Evolutionary conservation across 768 basidiomycete species (phyloP).

Genomic region (Pluteus cervinus): DNA sequence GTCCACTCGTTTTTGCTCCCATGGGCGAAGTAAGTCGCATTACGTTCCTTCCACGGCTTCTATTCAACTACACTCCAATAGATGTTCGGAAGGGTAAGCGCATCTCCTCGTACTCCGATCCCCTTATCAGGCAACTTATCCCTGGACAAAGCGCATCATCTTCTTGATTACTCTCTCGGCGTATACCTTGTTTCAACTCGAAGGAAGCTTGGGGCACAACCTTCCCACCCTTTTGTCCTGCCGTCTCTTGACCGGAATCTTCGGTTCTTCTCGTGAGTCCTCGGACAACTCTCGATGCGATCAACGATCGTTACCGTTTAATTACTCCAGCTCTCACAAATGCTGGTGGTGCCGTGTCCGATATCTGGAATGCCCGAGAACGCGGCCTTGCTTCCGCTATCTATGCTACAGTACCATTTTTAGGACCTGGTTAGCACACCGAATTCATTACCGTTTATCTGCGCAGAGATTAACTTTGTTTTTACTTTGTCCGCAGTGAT

Average conservation of each 20-base stretch:
- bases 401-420: slow-evolving; percentile 53
- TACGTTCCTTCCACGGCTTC: slow-evolving; percentile 7
- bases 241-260: slow-evolving; percentile 51
- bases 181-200: slow-evolving; percentile 49
- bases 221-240: slow-evolving; percentile 42
- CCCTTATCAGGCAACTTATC: background rate
- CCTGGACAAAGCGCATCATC: slow-evolving; percentile 34
- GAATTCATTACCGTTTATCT: background rate
- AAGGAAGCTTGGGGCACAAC: slow-evolving; percentile 45
- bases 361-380: slow-evolving; percentile 55
- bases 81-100: slow-evolving; percentile 48
- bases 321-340: slow-evolving; percentile 45
- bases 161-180: slow-evolving; percentile 47
- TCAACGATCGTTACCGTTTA: slow-evolving; percentile 7
- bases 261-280: slow-evolving; percentile 48
- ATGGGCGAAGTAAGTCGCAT: slow-evolving; percentile 41
- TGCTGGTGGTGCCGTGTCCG: slow-evolving; percentile 49
- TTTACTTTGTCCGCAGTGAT: slow-evolving; percentile 30
- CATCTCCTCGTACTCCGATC: background rate
- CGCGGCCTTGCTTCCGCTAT: slow-evolving; percentile 54
- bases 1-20: slow-evolving; percentile 51
- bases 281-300: slow-evolving; percentile 1
- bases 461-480: background rate
- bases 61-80: slow-evolving; percentile 13
- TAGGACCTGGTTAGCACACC: slow-evolving; percentile 40